Conservation (phyloP, 257 asterid species). For the Salvia miltiorrhiza region DNA sequence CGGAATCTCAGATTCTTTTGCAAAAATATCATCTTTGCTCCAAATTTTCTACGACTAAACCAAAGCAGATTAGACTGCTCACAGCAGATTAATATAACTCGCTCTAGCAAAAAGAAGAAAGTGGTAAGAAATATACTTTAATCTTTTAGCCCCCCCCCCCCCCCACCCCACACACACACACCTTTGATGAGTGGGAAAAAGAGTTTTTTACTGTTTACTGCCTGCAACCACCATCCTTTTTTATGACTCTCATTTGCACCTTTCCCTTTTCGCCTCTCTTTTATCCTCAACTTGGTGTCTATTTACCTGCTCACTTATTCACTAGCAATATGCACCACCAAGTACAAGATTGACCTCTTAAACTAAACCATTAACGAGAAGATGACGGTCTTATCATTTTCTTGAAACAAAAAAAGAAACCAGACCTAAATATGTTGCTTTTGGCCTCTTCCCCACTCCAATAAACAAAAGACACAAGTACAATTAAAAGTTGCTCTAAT, state of each 20-base stretch:
- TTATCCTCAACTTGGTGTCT: conserved; percentile 6
- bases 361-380: conserved; percentile 4
- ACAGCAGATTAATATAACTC: conserved; percentile 18
- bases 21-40: conserved; percentile 15
- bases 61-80: conserved; percentile 1
- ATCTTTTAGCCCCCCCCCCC: conserved; percentile 11
- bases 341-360: conserved; percentile 26
- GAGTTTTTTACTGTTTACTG: conserved; percentile 6
- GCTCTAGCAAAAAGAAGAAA: conserved; percentile 20
- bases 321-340: conserved; percentile 22
- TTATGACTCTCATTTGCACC: conserved; percentile 7
- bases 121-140: conserved; percentile 23
- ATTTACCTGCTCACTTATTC: conserved; percentile 25
- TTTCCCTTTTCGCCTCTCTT: conserved; percentile 1
- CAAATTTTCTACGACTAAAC: conserved; percentile 14
- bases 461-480: neutral
- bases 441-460: neutral
- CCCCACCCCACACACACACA: too few relatives aligned
- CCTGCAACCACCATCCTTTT: conserved; percentile 10
- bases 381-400: neutral
- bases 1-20: conserved; percentile 18
- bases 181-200: conserved; percentile 21
- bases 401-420: neutral
- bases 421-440: neutral
- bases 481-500: neutral